phyloP scores from a whole-genome alignment of 345 rosid genomes.

The Sisymbrium irio region DNA sequence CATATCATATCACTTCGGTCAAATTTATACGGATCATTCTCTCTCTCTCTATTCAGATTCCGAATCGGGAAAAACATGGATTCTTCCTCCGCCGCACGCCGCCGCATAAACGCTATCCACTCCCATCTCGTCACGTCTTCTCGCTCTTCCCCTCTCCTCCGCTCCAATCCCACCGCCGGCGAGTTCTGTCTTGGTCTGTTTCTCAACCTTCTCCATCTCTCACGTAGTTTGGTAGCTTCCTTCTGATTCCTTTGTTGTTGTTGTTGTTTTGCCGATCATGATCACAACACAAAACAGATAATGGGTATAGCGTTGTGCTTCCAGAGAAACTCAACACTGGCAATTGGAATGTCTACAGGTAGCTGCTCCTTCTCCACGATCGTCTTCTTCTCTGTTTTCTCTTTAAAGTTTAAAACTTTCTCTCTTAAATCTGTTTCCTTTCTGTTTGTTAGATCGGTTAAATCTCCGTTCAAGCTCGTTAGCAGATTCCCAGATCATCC shows the following conservation, averaged over 20 bases:
- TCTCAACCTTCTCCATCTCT: not conserved
- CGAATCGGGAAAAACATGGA: slow-evolving; percentile 40
- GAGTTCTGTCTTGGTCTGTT: slow-evolving; percentile 67
- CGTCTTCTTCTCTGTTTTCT: not conserved
- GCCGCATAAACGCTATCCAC: slow-evolving; percentile 66
- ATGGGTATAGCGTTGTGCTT: slow-evolving; percentile 83
- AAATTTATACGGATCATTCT: too few species aligned
- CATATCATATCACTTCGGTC: too few species aligned
- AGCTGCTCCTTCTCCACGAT: not conserved
- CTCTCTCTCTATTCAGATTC: not conserved
- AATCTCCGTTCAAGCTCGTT: slow-evolving; percentile 74
- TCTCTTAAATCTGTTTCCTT: not conserved
- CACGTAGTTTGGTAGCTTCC: not conserved
- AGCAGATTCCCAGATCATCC: slow-evolving; percentile 82
- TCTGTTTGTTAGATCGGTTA: slow-evolving; percentile 58
- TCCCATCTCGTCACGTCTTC: slow-evolving; percentile 51
- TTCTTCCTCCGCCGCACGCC: slow-evolving; percentile 50
- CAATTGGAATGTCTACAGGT: slow-evolving; percentile 96
- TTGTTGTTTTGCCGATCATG: not conserved
- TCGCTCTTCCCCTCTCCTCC: slow-evolving; percentile 44
- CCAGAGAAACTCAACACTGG: slow-evolving; percentile 93
- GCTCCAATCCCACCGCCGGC: slow-evolving; percentile 57
- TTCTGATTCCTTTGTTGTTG: not conserved
- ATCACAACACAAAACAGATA: slow-evolving; percentile 48
- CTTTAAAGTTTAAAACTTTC: not conserved